Conservation (phyloP, 2,329 filamentous ascomycete genomes). For the Botrytis sinoallii region DNA sequence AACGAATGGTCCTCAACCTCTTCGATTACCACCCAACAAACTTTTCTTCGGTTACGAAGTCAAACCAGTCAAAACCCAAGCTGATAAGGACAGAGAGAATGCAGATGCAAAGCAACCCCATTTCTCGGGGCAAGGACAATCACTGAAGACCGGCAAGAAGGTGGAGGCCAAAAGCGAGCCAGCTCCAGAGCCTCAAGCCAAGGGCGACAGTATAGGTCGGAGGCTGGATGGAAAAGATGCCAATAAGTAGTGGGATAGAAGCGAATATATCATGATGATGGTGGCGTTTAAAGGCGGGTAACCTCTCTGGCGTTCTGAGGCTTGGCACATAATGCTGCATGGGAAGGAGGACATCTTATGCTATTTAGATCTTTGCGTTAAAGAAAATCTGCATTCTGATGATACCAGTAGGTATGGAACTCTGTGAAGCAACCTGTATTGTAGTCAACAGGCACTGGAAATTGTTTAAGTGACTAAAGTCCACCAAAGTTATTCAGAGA, state of each 20-base stretch:
- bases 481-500: background rate
- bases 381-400: background rate
- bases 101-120: constrained; percentile 65
- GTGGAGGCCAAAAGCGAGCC: constrained; percentile 29
- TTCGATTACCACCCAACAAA: constrained; percentile 82
- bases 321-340: background rate
- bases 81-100: constrained; percentile 64
- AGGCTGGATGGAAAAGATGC: constrained; percentile 27
- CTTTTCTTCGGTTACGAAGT: constrained; percentile 96
- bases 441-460: background rate
- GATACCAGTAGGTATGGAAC: background rate
- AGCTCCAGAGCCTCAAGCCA: constrained; percentile 19
- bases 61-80: constrained; percentile 79
- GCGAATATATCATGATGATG: background rate
- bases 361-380: background rate
- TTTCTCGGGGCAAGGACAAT: constrained; percentile 84
- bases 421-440: background rate
- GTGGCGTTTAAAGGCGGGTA: constrained; percentile 4
- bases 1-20: constrained; percentile 78
- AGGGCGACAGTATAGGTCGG: constrained; percentile 23
- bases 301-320: background rate
- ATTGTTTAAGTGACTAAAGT: background rate
- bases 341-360: background rate
- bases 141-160: constrained; percentile 69
- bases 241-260: background rate